These are phyloP conservation scores for Cladosporium sp. DNA, from an alignment of 2,329 filamentous ascomycete species.

Conservation along the genomic window DNA sequence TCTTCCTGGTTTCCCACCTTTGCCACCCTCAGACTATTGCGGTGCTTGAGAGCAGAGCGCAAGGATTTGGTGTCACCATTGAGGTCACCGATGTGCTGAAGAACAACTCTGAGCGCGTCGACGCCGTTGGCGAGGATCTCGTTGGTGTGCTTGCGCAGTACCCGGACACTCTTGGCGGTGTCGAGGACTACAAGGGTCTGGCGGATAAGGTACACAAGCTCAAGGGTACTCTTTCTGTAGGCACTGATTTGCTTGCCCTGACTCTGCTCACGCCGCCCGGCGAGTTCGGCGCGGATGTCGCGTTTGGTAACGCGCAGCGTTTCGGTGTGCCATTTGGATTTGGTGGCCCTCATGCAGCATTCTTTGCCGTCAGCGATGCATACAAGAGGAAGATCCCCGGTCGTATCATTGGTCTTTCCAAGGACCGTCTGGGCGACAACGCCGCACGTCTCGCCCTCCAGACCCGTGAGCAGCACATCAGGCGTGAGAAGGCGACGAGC, in stretches of 20 bases:
- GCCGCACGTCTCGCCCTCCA: conserved; percentile 83
- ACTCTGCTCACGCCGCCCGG: conserved; percentile 85
- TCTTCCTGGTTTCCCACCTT: conserved; percentile 76
- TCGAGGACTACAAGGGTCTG: conserved; percentile 70
- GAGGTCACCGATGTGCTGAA: conserved; percentile 67
- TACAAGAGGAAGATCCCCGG: conserved; percentile 94
- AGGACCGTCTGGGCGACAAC: conserved; percentile 77
- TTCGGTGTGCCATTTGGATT: conserved; percentile 90
- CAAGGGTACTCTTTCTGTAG: conserved; percentile 77
- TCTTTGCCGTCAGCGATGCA: conserved; percentile 88
- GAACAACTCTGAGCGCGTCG: conserved; percentile 60
- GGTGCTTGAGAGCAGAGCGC: conserved; percentile 77
- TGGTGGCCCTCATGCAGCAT: conserved; percentile 92
- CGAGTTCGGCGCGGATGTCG: conserved; percentile 92
- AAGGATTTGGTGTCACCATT: conserved; percentile 86
- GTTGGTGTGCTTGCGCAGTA: conserved; percentile 94
- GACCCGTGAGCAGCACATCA: conserved; percentile 93
- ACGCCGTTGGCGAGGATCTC: conserved; percentile 72
- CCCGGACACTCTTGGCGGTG: conserved; percentile 79
- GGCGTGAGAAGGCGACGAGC: conserved; percentile 93
- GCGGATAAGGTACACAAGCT: conserved; percentile 72
- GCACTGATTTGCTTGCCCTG: conserved; percentile 83
- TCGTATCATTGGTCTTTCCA: conserved; percentile 84
- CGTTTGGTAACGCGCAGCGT: conserved; percentile 87
- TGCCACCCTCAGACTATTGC: conserved; percentile 83